Evolutionary conservation across 2,329 filamentous ascomycete species (phyloP), one percentile per base, ranked within the genome.

Genomic region (Corinectria fuckeliana): DNA sequence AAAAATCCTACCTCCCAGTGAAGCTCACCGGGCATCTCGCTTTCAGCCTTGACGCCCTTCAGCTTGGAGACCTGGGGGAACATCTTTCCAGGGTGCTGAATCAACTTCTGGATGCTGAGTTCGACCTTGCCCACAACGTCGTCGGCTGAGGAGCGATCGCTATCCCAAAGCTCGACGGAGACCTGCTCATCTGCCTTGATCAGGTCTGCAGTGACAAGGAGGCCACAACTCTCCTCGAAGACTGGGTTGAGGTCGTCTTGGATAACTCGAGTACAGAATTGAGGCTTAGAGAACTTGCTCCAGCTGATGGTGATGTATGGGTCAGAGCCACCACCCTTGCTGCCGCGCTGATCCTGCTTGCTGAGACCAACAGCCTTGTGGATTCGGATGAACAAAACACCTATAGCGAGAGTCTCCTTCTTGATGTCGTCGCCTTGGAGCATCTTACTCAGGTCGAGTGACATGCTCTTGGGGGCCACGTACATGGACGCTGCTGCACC

Each of bases 1-100:
- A 97, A 98, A 78, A 91, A 98, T 6, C 94, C 95, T 45, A 98
- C 92, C 75, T 97, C 94, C 94, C 94, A 98, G 72, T 96, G 89
- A 36, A 99, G 83, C 72, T 97, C 89, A 25, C 95, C 94, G 0
- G 95, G 95, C 93, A 98, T 98, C 49, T 86, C 85, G 66, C 87
- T 94, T 11, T 90, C 92, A 20, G 91, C 88, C 69, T 95, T 90
- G 78, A 96, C 87, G 10, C 94, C 94, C 25, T 86, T 82, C 1
- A 98, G 85, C 68, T 89, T 93, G 0, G 93, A 97, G 7, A 91
- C 84, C 68, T 97, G 92, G 5, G 91, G 90, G 68, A 93, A 96
- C 91, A 97, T 96, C 71, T 91, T 91, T 32, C 93, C 92, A 0
- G 94, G 93, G 72, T 97, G 74, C 71, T 96, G 91, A 58, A 98